Percentiles rank a stretch among this genome's conserved stretches.
These are phyloP conservation scores for Globisporangium takayamanum DNA, from an alignment of 352 stramenopile genomes.

Conservation along the genomic window DNA sequence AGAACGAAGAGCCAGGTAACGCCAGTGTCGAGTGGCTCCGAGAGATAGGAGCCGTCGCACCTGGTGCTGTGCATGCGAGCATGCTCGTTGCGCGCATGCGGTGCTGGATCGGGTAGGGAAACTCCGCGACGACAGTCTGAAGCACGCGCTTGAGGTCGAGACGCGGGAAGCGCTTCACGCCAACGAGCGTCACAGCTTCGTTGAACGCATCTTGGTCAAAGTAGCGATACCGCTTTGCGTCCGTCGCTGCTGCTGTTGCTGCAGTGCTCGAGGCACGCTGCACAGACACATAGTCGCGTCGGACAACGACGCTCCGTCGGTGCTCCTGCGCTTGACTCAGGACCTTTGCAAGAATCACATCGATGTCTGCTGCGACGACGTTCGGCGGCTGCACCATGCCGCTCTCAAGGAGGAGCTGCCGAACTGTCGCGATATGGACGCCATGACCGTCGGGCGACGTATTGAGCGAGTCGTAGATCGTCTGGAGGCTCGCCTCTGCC, in stretches of 20 bases:
- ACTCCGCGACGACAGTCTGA: slow-evolving; percentile 46
- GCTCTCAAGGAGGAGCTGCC: slow-evolving; percentile 59
- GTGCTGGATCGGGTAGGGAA: slow-evolving; percentile 35
- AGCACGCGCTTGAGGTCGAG: slow-evolving; percentile 45
- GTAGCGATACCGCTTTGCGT: slow-evolving; percentile 47
- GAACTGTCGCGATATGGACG: slow-evolving; percentile 59
- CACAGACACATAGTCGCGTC: slow-evolving; percentile 50
- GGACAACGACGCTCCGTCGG: slow-evolving; percentile 34
- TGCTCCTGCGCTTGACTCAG: slow-evolving; percentile 48
- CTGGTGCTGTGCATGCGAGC: background rate
- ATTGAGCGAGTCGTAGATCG: slow-evolving; percentile 45
- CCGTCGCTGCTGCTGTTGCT: slow-evolving; percentile 10
- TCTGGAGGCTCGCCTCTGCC: slow-evolving; percentile 26
- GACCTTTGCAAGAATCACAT: slow-evolving; percentile 60
- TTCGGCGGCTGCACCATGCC: slow-evolving; percentile 46
- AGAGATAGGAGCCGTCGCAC: background rate
- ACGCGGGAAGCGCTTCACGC: slow-evolving; percentile 52
- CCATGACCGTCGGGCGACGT: slow-evolving; percentile 36
- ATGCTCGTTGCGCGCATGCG: slow-evolving; percentile 15
- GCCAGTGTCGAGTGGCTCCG: slow-evolving; percentile 6
- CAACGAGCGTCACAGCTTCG: slow-evolving; percentile 59
- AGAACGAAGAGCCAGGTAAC: slow-evolving; percentile 14
- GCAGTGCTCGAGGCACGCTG: slow-evolving; percentile 4
- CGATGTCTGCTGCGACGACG: slow-evolving; percentile 48
- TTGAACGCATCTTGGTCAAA: slow-evolving; percentile 69